Conservation (phyloP, 768 basidiomycete genomes). For the Mrakia frigida region DNA sequence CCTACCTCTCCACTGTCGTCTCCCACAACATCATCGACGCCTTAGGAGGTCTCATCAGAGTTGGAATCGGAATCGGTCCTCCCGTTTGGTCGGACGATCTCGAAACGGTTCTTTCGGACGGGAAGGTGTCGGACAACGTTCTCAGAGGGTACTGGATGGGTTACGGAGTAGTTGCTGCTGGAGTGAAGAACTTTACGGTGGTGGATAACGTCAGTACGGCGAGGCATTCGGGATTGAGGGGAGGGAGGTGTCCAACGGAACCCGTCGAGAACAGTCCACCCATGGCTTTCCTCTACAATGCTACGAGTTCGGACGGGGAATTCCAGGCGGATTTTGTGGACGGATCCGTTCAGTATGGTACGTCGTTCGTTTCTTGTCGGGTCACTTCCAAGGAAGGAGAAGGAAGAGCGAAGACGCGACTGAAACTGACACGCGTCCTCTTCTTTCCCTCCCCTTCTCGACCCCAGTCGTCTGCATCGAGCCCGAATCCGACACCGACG, state of each 20-base stretch:
- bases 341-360: slow-evolving; percentile 44
- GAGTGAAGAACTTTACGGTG: slow-evolving; percentile 44
- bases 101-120: slow-evolving; percentile 44
- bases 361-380: slow-evolving; percentile 29
- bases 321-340: slow-evolving; percentile 43
- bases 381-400: too few relatives aligned
- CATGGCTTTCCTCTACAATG: slow-evolving; percentile 39
- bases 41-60: slow-evolving; percentile 43
- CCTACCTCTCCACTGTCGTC: slow-evolving; percentile 45
- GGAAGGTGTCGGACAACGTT: slow-evolving; percentile 44
- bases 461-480: slow-evolving; percentile 45
- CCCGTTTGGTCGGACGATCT: slow-evolving; percentile 47
- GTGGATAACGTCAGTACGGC: slow-evolving; percentile 45
- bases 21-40: slow-evolving; percentile 46
- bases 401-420: too few relatives aligned
- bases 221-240: slow-evolving; percentile 39
- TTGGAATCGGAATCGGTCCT: slow-evolving; percentile 48
- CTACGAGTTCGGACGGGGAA: slow-evolving; percentile 37
- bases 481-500: slow-evolving; percentile 30
- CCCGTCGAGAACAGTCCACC: slow-evolving; percentile 43
- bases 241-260: slow-evolving; percentile 38
- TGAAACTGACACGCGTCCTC: background rate
- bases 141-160: slow-evolving; percentile 46
- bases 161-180: slow-evolving; percentile 47
- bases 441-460: background rate